Evolutionary conservation across 2,329 filamentous ascomycete genomes (phyloP).

Genomic region (Monosporascus sp.): DNA sequence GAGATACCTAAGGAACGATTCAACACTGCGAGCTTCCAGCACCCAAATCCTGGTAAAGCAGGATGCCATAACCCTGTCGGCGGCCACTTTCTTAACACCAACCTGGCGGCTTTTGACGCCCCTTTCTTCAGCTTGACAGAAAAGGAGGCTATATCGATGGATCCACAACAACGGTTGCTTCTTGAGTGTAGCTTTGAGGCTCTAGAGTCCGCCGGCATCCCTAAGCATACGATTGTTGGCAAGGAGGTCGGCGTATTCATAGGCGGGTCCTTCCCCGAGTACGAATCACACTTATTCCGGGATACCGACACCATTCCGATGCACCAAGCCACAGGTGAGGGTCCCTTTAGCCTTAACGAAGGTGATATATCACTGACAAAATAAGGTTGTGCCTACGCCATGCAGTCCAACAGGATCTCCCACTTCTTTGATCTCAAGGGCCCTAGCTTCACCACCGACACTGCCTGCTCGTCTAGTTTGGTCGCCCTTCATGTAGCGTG

Average conservation of each 20-base stretch:
- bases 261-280: constrained; percentile 42
- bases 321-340: constrained; percentile 45
- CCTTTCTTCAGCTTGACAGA: constrained; percentile 48
- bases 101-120: constrained; percentile 43
- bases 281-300: constrained; percentile 38
- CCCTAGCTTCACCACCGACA: constrained; percentile 46
- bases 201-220: constrained; percentile 46
- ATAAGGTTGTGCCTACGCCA: constrained; percentile 41
- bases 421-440: constrained; percentile 51
- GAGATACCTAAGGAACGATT: constrained; percentile 38
- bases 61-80: constrained; percentile 29
- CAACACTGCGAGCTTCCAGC: constrained; percentile 28
- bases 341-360: neutral
- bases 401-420: constrained; percentile 49
- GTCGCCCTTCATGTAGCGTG: constrained; percentile 45
- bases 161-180: constrained; percentile 48
- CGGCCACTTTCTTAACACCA: constrained; percentile 35
- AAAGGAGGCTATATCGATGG: constrained; percentile 44
- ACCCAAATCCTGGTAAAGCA: constrained; percentile 30
- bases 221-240: constrained; percentile 40
- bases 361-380: constrained; percentile 8
- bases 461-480: constrained; percentile 47
- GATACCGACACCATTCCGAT: constrained; percentile 43
- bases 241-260: constrained; percentile 45
- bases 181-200: constrained; percentile 51